Base-by-base conservation (phyloP, 2,329 filamentous ascomycete species). In the Epicoccum nigrum region DNA sequence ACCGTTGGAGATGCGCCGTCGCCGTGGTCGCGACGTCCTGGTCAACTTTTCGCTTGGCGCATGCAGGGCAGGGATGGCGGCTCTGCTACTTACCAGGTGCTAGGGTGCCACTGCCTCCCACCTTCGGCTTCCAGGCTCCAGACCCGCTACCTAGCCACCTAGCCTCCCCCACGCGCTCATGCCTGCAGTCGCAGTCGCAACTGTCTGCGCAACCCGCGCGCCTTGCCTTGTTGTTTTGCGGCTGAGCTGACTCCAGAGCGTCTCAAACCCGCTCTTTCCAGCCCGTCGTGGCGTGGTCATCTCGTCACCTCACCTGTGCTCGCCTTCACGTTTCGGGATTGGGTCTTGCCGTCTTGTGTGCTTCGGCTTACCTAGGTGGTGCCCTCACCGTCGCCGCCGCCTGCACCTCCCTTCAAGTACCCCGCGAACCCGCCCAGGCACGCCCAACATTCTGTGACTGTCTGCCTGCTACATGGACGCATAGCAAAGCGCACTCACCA, bases 401-500 rank as follows among this genome's bases (percentile, higher is more conserved):
- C 49, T 58, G 28, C 50, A 39, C 54, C 54, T 52, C 47, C 50
- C 51, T 51, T 46, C 45, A 49, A 45, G 56, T 60, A 46, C 62
- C 55, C 53, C 50, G 53, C 58, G 34, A 25, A 25, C 9, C 9
- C 6, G 23, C 33, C 53, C 45, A 38, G 33, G 33, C 47, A 35
- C 33, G 30, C 48, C 45, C 49, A 38, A 35, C 44, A 19, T 45
- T 34, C 27, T 34, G 41, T 9, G 45, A 34, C 34, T 34, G 12
- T n/a, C 28, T 33, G 21, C 34, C 53, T 55, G 38, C 60, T 68
- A 56, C 4, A 66, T 66, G 62, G 56, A 51, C 45, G 27, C 40
- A 52, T 21, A 16, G 40, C 40, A 42, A 41, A 40, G n/a, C n/a
- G n/a, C n/a, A n/a, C n/a, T 25, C 51, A 30, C 32, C 53, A 52